phyloP scores from a whole-genome alignment of 1,284 basidiomycete species.

The Inonotus hispidus region DNA sequence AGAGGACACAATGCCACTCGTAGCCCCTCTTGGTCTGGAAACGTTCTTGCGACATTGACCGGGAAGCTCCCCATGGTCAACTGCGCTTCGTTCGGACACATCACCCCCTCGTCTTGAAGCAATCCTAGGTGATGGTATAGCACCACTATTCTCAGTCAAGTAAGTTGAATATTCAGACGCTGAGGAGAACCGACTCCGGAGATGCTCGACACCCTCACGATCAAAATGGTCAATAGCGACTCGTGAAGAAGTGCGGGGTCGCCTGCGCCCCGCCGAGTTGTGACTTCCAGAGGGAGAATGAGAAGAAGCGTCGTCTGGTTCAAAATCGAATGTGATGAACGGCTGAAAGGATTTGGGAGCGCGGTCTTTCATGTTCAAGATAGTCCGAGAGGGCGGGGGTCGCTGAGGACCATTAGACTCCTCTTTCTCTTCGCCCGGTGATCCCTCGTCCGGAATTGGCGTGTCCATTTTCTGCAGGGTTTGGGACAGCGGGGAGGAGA shows the following conservation, averaged over 20 bases:
- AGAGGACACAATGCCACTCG: background rate
- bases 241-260: background rate
- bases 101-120: no score
- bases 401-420: background rate
- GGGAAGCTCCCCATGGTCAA: no score
- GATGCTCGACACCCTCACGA: constrained; percentile 16
- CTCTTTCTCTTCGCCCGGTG: background rate
- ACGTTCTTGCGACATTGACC: no score
- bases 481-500: background rate
- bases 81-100: no score
- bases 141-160: background rate
- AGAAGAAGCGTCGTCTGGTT: background rate
- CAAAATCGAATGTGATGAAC: constrained; percentile 13
- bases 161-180: background rate
- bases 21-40: no score
- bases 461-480: background rate
- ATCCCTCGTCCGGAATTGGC: background rate
- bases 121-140: background rate
- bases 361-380: background rate
- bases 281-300: background rate
- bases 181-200: background rate
- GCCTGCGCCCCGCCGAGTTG: background rate
- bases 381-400: background rate
- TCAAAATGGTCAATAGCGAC: constrained; percentile 18
- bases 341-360: background rate